These are phyloP conservation scores for Capsicum chinense DNA, from an alignment of 257 asterid species.

Conservation along the genomic window DNA sequence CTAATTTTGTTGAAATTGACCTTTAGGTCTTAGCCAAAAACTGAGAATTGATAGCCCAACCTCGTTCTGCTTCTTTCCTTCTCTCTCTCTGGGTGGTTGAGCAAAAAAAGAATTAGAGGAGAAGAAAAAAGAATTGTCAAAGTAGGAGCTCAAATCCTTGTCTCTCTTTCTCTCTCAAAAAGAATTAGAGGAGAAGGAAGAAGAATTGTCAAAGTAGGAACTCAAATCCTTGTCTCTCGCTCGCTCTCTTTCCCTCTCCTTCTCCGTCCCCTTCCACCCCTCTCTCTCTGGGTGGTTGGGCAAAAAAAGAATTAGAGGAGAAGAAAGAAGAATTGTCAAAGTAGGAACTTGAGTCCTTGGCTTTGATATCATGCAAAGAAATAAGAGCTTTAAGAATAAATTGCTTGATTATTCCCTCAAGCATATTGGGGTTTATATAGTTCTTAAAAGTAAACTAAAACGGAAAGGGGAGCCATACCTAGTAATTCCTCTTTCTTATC, in stretches of 20 bases:
- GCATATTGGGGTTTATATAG: not conserved
- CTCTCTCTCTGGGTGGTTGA: not conserved
- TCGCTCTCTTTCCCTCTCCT: no score
- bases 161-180: not conserved
- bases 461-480: not conserved
- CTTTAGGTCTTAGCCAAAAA: not conserved
- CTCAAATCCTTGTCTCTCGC: no score
- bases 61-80: not conserved
- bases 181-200: no score
- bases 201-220: no score
- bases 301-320: no score
- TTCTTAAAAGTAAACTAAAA: not conserved
- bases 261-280: no score
- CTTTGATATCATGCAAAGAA: not conserved
- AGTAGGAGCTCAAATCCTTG: not conserved
- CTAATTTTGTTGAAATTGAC: slow-evolving; percentile 8
- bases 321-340: no score
- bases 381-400: not conserved
- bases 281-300: no score
- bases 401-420: not conserved
- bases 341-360: no score
- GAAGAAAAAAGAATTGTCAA: not conserved
- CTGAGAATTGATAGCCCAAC: slow-evolving; percentile 6
- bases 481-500: not conserved
- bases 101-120: not conserved